Evolutionary conservation across 73 alveolate species (phyloP), one percentile per base, ranked within the genome.

Genomic region (Effrenium voratum): DNA sequence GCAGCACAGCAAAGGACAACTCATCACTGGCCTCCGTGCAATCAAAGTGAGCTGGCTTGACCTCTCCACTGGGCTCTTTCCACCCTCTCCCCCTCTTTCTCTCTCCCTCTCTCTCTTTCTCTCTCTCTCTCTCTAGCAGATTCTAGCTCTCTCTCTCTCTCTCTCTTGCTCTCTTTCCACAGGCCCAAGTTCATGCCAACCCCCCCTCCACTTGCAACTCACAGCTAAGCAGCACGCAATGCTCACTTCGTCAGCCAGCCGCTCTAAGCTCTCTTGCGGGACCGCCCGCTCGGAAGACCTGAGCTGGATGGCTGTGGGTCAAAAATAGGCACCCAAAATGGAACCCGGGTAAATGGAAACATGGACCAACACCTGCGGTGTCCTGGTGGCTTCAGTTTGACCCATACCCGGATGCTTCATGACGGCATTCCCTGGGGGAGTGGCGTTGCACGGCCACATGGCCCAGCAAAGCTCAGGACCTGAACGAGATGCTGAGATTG

Each of bases 241-340:
- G 84, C 95, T 87, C 95, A 87, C 80, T 72, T 87, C 95, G 57
- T 87, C 95, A 30, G 95, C 60, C 5, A 87, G 95, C 95, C 95
- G 63, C 68, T 87, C 95, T n/a, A 87, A 40, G 40, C 95, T 87
- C 85, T 87, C 95, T 34, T 30, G 49, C 38, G 57, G 95, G 52
- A 87, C 95, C 63, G 16, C 41, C 36, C 95, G 84, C 12, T 43
- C 84, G 34, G 38, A 59, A 4, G 57, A 59, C 93, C 93, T 85
- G 10, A 83, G 70, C 41, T 32, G n/a, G n/a, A 19, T 22, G 34
- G 72, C 32, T 32, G 45, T 19, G 32, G 24, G 30, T 40, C 30
- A 30, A 22, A 41, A 16, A 15, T 4, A 5, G 40, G 8, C 87
- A 76, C 36, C 49, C 49, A 72, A 72, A 72, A n/a, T n/a, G n/a